A percentile compares a stretch with the other conserved stretches of the same genome.
phyloP scores from a whole-genome alignment of 768 basidiomycete species.

The Termitomyces sp. region DNA sequence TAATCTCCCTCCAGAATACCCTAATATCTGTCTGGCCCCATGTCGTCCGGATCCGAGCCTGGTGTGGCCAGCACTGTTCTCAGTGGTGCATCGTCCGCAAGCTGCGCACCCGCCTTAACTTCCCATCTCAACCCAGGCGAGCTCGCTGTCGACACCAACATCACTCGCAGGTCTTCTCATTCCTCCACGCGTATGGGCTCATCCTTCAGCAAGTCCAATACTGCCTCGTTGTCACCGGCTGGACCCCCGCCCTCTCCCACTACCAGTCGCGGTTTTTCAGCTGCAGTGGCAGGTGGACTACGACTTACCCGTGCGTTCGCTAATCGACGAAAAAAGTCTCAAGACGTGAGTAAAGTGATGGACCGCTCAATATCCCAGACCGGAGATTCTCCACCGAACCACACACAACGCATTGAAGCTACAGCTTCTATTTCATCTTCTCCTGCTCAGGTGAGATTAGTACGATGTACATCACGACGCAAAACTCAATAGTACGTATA shows the following conservation, averaged over 20 bases:
- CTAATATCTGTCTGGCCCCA: slow-evolving; percentile 17
- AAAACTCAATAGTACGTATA: slow-evolving; percentile 30
- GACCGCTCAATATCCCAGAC: slow-evolving; percentile 7
- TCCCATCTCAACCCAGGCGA: slow-evolving; percentile 29
- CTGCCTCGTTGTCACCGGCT: slow-evolving; percentile 13
- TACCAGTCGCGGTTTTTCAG: slow-evolving; percentile 25
- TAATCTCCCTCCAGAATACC: slow-evolving; percentile 17
- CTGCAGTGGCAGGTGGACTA: slow-evolving; percentile 36
- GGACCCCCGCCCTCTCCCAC: slow-evolving; percentile 17
- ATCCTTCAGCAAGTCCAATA: slow-evolving; percentile 21
- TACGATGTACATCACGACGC: slow-evolving; percentile 7
- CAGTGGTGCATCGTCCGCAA: slow-evolving; percentile 24
- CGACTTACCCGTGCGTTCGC: slow-evolving; percentile 58
- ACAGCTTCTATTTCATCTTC: slow-evolving; percentile 20
- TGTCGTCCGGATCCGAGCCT: slow-evolving; percentile 16
- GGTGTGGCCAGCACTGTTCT: slow-evolving; percentile 11
- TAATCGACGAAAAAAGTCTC: slow-evolving; percentile 51
- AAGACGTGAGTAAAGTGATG: slow-evolving; percentile 29
- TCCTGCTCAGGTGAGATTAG: slow-evolving; percentile 15
- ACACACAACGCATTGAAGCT: slow-evolving; percentile 15
- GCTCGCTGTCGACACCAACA: slow-evolving; percentile 8
- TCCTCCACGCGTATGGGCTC: slow-evolving; percentile 31
- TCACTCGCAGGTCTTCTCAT: slow-evolving; percentile 14
- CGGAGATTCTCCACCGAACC: background rate
- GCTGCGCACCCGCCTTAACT: slow-evolving; percentile 23